phyloP scores from a whole-genome alignment of 352 stramenopile species.

The Phytophthora pseudosyringae region DNA sequence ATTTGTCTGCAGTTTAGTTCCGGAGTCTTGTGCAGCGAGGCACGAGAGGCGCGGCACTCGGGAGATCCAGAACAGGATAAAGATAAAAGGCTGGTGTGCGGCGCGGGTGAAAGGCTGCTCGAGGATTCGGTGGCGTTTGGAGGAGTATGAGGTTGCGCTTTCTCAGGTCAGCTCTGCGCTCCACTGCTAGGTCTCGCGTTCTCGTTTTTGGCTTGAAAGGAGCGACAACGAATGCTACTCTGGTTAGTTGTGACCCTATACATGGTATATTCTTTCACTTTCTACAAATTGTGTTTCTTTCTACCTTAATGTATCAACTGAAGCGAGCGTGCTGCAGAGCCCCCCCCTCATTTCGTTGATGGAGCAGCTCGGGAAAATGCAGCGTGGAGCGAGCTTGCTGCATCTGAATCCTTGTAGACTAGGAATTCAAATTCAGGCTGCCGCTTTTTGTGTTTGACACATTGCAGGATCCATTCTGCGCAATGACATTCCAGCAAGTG shows the following conservation, averaged over 20 bases:
- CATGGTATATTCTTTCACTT: slow-evolving; percentile 50
- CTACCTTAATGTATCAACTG: background rate
- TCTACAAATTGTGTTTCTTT: slow-evolving; percentile 18
- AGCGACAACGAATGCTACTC: slow-evolving; percentile 46
- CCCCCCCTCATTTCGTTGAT: slow-evolving; percentile 5
- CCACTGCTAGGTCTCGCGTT: slow-evolving; percentile 21
- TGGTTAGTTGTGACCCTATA: slow-evolving; percentile 60
- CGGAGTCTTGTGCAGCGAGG: slow-evolving; percentile 23
- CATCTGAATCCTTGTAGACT: slow-evolving; percentile 64
- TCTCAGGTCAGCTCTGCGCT: slow-evolving; percentile 14
- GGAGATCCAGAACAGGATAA: slow-evolving; percentile 28
- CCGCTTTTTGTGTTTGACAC: slow-evolving; percentile 67
- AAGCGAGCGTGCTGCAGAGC: background rate
- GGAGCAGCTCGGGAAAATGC: slow-evolving; percentile 25
- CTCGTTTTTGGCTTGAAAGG: slow-evolving; percentile 42
- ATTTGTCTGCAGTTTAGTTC: slow-evolving; percentile 33
- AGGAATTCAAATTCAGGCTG: slow-evolving; percentile 74
- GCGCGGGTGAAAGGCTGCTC: slow-evolving; percentile 32
- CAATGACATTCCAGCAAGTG: background rate
- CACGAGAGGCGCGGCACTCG: slow-evolving; percentile 13
- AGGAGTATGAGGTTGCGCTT: slow-evolving; percentile 12
- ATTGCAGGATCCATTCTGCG: slow-evolving; percentile 86
- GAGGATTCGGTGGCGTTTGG: slow-evolving; percentile 32
- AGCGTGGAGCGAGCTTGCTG: slow-evolving; percentile 21
- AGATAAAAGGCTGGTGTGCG: slow-evolving; percentile 30